Conservation (phyloP, 2,329 filamentous ascomycete species). For the Penicillium capsulatum region DNA sequence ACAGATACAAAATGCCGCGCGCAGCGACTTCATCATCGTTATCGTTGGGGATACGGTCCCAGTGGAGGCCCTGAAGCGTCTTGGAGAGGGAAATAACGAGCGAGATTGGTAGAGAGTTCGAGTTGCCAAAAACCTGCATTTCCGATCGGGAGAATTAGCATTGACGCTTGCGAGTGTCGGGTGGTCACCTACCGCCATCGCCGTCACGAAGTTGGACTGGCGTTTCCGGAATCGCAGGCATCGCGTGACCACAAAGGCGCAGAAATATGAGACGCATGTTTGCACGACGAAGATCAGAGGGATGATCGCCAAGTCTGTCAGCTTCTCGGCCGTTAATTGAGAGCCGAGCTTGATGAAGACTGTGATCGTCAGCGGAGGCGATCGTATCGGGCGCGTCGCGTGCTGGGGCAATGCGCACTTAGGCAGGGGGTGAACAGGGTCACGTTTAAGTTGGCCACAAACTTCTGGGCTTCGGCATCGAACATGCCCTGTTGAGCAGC, state of each 20-base stretch:
- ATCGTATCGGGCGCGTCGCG: neutral
- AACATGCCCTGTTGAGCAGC: slow-evolving; percentile 88
- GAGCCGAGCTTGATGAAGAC: slow-evolving; percentile 97
- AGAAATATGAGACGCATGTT: slow-evolving; percentile 78
- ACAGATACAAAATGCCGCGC: slow-evolving; percentile 86
- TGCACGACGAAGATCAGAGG: slow-evolving; percentile 90
- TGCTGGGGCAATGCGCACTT: slow-evolving; percentile 57
- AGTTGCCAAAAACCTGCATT: slow-evolving; percentile 84
- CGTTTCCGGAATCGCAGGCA: slow-evolving; percentile 77
- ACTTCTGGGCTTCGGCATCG: slow-evolving; percentile 92
- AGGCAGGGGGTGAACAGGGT: slow-evolving; percentile 95
- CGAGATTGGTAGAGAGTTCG: slow-evolving; percentile 94
- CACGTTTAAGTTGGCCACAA: slow-evolving; percentile 93
- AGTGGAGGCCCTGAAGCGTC: slow-evolving; percentile 86
- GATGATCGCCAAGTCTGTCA: slow-evolving; percentile 86
- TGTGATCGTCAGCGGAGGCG: slow-evolving; percentile 32
- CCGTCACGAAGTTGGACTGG: slow-evolving; percentile 88
- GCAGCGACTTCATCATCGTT: slow-evolving; percentile 94
- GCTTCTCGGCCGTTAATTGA: slow-evolving; percentile 85
- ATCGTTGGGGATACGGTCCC: slow-evolving; percentile 84
- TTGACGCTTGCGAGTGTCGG: neutral
- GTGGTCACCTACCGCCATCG: slow-evolving; percentile 68
- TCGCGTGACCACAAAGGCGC: slow-evolving; percentile 66
- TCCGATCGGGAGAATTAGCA: slow-evolving; percentile 4
- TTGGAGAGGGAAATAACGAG: slow-evolving; percentile 90